phyloP scores from a whole-genome alignment of 257 asterid genomes.

The Salvia splendens region DNA sequence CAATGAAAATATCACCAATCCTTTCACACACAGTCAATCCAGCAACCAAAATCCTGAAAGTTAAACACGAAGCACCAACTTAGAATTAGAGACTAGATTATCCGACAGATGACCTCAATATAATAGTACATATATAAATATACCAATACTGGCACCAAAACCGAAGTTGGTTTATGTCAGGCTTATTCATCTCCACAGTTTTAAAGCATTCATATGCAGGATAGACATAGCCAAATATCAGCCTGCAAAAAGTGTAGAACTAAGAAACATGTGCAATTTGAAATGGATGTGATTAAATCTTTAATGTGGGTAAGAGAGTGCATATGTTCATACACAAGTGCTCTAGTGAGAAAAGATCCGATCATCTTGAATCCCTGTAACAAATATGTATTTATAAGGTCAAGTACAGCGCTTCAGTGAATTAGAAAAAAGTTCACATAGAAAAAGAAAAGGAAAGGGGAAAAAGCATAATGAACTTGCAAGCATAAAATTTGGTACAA shows the following conservation, averaged over 20 bases:
- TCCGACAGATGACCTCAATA: background rate
- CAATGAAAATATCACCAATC: constrained; percentile 78
- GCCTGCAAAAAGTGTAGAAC: constrained; percentile 48
- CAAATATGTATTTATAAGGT: constrained; percentile 23
- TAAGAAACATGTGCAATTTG: constrained; percentile 25
- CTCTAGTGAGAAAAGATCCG: constrained; percentile 81
- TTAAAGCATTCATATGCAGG: constrained; percentile 92
- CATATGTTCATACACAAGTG: constrained; percentile 62
- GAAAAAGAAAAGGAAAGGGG: background rate
- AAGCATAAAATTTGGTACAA: background rate
- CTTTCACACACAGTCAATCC: constrained; percentile 84
- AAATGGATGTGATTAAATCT: constrained; percentile 2
- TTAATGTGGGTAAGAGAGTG: constrained; percentile 2
- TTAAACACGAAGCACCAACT: constrained; percentile 10
- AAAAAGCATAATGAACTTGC: background rate
- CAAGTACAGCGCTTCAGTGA: background rate
- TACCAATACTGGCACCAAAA: constrained; percentile 99
- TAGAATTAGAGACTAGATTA: constrained; percentile 26
- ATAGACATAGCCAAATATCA: constrained; percentile 85
- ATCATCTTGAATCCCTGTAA: constrained; percentile 80
- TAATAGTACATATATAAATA: background rate
- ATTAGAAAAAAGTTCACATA: background rate
- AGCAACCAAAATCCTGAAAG: constrained; percentile 87
- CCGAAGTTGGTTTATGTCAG: constrained; percentile 81
- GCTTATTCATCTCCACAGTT: constrained; percentile 86